These are phyloP conservation scores for Picocystis sp. DNA, from an alignment of 163 green algal species.

Conservation along the genomic window DNA sequence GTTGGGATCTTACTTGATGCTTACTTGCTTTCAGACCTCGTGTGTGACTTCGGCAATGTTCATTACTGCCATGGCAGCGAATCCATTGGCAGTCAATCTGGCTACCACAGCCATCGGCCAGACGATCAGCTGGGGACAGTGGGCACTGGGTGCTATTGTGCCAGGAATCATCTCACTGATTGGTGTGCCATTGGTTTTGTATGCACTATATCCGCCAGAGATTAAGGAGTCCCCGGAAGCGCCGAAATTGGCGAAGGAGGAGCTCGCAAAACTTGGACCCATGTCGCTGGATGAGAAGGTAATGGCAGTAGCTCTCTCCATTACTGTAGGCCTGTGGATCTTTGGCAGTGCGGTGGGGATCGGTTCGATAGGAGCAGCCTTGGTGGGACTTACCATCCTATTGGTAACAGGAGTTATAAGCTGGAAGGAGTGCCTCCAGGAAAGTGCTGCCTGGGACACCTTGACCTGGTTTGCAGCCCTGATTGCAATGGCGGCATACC, in stretches of 20 bases:
- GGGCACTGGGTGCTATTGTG: slow-evolving; percentile 77
- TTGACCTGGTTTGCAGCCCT: slow-evolving; percentile 95
- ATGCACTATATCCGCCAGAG: slow-evolving; percentile 82
- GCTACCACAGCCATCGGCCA: slow-evolving; percentile 54
- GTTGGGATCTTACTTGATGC: slow-evolving; percentile 95
- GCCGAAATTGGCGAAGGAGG: slow-evolving; percentile 49
- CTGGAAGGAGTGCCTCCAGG: slow-evolving; percentile 64
- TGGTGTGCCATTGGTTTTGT: slow-evolving; percentile 79
- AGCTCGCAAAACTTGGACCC: slow-evolving; percentile 82
- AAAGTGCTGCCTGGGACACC: slow-evolving; percentile 82
- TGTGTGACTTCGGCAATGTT: slow-evolving; percentile 84
- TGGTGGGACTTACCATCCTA: slow-evolving; percentile 79
- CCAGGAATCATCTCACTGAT: slow-evolving; percentile 74
- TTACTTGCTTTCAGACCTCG: slow-evolving; percentile 84
- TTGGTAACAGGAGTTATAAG: slow-evolving; percentile 78
- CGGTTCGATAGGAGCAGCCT: slow-evolving; percentile 78
- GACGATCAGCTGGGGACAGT: slow-evolving; percentile 82
- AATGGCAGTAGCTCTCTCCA: slow-evolving; percentile 63
- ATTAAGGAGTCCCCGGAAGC: slow-evolving; percentile 89
- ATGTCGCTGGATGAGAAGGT: slow-evolving; percentile 91
- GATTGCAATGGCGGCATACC: slow-evolving; percentile 90
- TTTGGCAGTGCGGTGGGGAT: slow-evolving; percentile 71
- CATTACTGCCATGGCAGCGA: slow-evolving; percentile 97
- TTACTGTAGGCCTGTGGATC: slow-evolving; percentile 88
- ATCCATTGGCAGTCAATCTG: slow-evolving; percentile 89